These are phyloP conservation scores for Hymenoscyphus infarciens DNA, from an alignment of 2,329 filamentous ascomycete species.

Conservation along the genomic window DNA sequence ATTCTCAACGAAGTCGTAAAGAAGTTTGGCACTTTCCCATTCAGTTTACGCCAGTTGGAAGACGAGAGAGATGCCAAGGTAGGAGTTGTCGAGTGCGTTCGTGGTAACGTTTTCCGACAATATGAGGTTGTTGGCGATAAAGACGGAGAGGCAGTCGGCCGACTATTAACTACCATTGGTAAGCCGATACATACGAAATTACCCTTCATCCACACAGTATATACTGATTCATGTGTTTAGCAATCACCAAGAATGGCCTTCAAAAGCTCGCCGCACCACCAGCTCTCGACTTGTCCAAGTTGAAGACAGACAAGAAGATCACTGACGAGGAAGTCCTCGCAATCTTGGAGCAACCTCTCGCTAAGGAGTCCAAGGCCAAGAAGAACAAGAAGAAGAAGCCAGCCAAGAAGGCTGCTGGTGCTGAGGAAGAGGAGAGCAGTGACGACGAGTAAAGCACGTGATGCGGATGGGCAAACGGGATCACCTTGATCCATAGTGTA, in stretches of 20 bases:
- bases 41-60: conserved; percentile 93
- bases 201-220: background rate
- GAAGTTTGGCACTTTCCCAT: conserved; percentile 97
- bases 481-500: background rate
- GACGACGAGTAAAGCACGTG: conserved; percentile 39
- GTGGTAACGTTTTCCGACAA: conserved; percentile 85
- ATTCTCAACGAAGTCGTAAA: conserved; percentile 91
- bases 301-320: conserved; percentile 97
- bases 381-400: conserved; percentile 65
- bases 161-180: conserved; percentile 91
- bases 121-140: conserved; percentile 97
- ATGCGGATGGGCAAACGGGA: background rate
- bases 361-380: conserved; percentile 86
- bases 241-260: conserved; percentile 96
- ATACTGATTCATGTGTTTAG: conserved; percentile 46
- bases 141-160: conserved; percentile 78
- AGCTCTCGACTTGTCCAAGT: conserved; percentile 71
- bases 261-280: conserved; percentile 78
- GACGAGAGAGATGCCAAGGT: conserved; percentile 95
- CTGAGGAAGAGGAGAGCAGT: conserved; percentile 33
- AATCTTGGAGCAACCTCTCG: conserved; percentile 84
- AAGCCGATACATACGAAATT: conserved; percentile 42
- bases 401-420: conserved; percentile 41
- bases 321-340: conserved; percentile 91
- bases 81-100: conserved; percentile 94